Base-by-base conservation (phyloP, 805 yeast species). In the Torulaspora gathmanii region DNA sequence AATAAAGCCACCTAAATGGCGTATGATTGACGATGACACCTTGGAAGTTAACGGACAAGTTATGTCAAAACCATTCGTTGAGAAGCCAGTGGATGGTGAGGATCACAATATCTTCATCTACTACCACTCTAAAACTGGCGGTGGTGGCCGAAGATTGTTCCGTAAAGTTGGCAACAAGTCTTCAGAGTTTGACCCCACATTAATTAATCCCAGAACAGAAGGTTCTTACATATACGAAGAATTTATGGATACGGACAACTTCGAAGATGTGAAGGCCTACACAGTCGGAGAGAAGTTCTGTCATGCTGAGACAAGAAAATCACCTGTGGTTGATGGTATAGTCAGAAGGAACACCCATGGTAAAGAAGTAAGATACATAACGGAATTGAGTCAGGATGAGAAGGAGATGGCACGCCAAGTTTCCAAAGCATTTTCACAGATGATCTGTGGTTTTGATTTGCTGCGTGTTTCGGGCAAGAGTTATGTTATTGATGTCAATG, bases 241-340 rank as follows among this genome's bases (percentile, higher is more conserved):
- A 66, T 93, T 93, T 57, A 89, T 93, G 91, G 97, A 93, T 63
- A 91, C 99, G 2, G 97, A 93, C 65, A 93, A 93, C 63, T 90
- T 89, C 60, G 99, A 93, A 69, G 99, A 93, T 66, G 99, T 93
- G 51, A 93, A 93, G 68, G 98, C 98, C 0, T 93, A 93, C 65
- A 93, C 99, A 1, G 98, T 93, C 3, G 98, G 99, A 1, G 80
- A 83, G 2, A 71, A 71, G 15, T 93, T 78, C 60, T 93, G 99
- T 63, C 99, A 93, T 65, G 99, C 99, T 0, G 99, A 93, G 63
- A 93, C 99, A 1, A 77, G 99, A 60, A 93, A 93, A 65, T 88
- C 96, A 0, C 99, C 99, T 1, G 99, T 93, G 3, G 99, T 93
- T n/a, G 99, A 93, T 69, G 99, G 99, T 37, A 86, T 93, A 46